These are phyloP conservation scores for Orychophragmus violaceus DNA, from an alignment of 345 rosid genomes.

Conservation along the genomic window DNA sequence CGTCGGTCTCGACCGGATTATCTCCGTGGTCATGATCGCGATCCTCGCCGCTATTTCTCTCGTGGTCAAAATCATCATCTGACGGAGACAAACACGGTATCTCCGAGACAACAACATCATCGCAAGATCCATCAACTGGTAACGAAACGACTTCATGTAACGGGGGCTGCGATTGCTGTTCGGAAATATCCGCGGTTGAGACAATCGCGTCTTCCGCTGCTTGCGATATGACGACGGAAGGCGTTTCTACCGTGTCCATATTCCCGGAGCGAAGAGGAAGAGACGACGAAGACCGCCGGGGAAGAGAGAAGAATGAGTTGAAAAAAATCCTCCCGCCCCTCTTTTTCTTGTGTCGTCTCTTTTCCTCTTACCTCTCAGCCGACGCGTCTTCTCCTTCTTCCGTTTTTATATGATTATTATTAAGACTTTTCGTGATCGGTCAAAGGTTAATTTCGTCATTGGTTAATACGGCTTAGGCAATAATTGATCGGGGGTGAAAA, in stretches of 20 bases:
- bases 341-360: slow-evolving; percentile 2
- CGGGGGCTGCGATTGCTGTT: slow-evolving; percentile 16
- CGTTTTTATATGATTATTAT: neutral
- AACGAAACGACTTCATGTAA: slow-evolving; percentile 23
- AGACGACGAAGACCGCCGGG: slow-evolving; percentile 24
- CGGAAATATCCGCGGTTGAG: neutral
- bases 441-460: slow-evolving; percentile 21
- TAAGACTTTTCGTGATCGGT: slow-evolving; percentile 1
- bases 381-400: slow-evolving; percentile 11
- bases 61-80: slow-evolving; percentile 36
- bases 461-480: neutral
- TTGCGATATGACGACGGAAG: slow-evolving; percentile 9
- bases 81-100: slow-evolving; percentile 25
- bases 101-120: slow-evolving; percentile 26
- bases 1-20: slow-evolving; percentile 21
- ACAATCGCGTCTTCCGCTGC: neutral
- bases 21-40: slow-evolving; percentile 32
- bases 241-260: slow-evolving; percentile 32
- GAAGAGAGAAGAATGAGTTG: slow-evolving; percentile 6
- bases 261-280: slow-evolving; percentile 28
- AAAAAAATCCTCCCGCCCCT: slow-evolving; percentile 18
- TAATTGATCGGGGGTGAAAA: neutral
- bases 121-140: slow-evolving; percentile 35
- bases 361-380: slow-evolving; percentile 32
- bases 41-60: slow-evolving; percentile 26